Conservation (phyloP, 306 rosid genomes). For the Spatholobus suberectus region DNA sequence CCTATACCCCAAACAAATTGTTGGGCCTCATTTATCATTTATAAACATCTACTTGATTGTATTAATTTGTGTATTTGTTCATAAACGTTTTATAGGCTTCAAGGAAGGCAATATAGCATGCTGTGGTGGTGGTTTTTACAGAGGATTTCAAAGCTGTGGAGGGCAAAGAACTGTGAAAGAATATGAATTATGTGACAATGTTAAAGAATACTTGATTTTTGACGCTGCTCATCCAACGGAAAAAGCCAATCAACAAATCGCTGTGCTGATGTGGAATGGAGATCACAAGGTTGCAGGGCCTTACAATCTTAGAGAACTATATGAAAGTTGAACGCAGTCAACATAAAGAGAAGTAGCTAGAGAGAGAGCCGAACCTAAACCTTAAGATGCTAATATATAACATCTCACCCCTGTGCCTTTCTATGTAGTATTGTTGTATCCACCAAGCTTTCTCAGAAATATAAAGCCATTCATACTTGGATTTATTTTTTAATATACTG, state of each 20-base stretch:
- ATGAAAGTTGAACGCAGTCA: conserved; percentile 18
- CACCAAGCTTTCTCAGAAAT: too few relatives aligned
- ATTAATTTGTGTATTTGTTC: not conserved
- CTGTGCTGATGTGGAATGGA: conserved; percentile 51
- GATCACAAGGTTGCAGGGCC: conserved; percentile 36
- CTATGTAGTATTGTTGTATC: too few relatives aligned
- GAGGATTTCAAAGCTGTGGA: conserved; percentile 65
- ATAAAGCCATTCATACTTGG: too few relatives aligned
- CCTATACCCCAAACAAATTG: too few relatives aligned
- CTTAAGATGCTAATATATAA: too few relatives aligned
- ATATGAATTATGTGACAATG: conserved; percentile 49
- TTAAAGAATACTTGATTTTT: conserved; percentile 47
- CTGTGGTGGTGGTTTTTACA: conserved; percentile 56
- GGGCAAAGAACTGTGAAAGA: conserved; percentile 42
- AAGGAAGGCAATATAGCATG: conserved; percentile 57
- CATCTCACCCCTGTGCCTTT: too few relatives aligned
- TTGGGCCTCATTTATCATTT: not conserved
- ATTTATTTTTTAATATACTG: too few relatives aligned
- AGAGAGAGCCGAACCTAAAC: not conserved
- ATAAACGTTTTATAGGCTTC: conserved; percentile 35
- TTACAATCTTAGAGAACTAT: conserved; percentile 46
- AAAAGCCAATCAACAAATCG: conserved; percentile 42
- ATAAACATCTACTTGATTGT: not conserved
- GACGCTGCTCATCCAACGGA: conserved; percentile 55
- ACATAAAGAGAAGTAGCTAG: not conserved